phyloP scores from a whole-genome alignment of 768 basidiomycete genomes.

The Russula brevipes region DNA sequence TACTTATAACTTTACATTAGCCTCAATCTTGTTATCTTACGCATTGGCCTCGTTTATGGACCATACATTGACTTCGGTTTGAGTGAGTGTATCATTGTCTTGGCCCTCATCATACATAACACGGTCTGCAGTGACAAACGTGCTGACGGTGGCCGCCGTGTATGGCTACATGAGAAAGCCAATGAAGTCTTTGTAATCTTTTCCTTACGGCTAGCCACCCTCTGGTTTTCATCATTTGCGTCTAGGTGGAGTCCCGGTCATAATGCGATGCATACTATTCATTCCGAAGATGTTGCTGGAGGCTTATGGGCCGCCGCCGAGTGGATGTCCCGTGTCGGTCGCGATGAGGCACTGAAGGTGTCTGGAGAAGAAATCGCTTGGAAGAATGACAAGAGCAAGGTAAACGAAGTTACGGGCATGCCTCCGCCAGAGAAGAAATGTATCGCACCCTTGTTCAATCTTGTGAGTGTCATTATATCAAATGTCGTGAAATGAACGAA shows the following conservation, averaged over 20 bases:
- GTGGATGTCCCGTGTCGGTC: slow-evolving; percentile 66
- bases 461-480: slow-evolving; percentile 42
- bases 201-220: slow-evolving; percentile 4
- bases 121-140: slow-evolving; percentile 50
- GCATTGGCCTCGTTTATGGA: slow-evolving; percentile 73
- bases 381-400: slow-evolving; percentile 67
- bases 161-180: slow-evolving; percentile 80
- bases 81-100: slow-evolving; percentile 18
- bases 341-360: slow-evolving; percentile 53
- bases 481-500: background rate
- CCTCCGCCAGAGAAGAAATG: slow-evolving; percentile 50
- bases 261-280: slow-evolving; percentile 68
- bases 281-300: slow-evolving; percentile 74
- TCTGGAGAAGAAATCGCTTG: slow-evolving; percentile 66
- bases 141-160: slow-evolving; percentile 69
- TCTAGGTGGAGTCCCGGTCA: slow-evolving; percentile 75
- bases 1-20: slow-evolving; percentile 34
- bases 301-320: slow-evolving; percentile 69
- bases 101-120: background rate
- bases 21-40: slow-evolving; percentile 73
- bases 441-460: slow-evolving; percentile 75
- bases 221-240: background rate
- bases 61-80: slow-evolving; percentile 68
- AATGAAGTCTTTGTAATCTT: slow-evolving; percentile 73
- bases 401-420: slow-evolving; percentile 58